Evolutionary conservation across 202 grass and related monocot genomes (phyloP).

Genomic region (Panicum hallii): DNA sequence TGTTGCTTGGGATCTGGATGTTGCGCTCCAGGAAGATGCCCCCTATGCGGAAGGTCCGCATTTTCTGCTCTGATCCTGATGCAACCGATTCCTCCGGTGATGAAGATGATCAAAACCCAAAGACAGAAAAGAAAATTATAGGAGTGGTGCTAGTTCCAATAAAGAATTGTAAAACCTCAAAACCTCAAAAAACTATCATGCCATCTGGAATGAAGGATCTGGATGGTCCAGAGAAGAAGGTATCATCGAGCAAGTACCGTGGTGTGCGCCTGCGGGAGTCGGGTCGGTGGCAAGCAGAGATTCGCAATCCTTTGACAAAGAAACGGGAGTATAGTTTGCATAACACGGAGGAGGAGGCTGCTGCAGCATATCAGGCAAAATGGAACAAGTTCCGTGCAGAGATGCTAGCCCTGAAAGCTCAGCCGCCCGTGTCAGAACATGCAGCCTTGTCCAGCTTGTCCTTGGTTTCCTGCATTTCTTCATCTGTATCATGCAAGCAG

Average conservation of each 20-base stretch:
- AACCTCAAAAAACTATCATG: slow-evolving; percentile 25
- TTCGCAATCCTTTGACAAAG: slow-evolving; percentile 60
- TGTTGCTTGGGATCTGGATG: neutral
- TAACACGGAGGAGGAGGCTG: slow-evolving; percentile 56
- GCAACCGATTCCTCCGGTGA: slow-evolving; percentile 68
- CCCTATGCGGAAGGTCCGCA: slow-evolving; percentile 38
- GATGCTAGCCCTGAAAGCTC: slow-evolving; percentile 42
- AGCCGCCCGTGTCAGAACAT: neutral
- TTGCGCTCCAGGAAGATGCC: slow-evolving; percentile 24
- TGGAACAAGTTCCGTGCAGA: slow-evolving; percentile 17
- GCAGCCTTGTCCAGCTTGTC: slow-evolving; percentile 32
- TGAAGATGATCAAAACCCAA: slow-evolving; percentile 32
- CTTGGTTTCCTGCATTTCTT: slow-evolving; percentile 36
- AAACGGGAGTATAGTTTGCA: slow-evolving; percentile 60
- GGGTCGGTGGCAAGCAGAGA: slow-evolving; percentile 77
- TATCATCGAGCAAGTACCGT: slow-evolving; percentile 59
- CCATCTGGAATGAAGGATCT: slow-evolving; percentile 9
- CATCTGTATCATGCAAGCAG: slow-evolving; percentile 37
- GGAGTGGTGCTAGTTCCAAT: slow-evolving; percentile 14
- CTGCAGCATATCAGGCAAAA: slow-evolving; percentile 49
- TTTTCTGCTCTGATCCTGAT: slow-evolving; percentile 68
- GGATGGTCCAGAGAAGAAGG: slow-evolving; percentile 31
- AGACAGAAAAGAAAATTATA: slow-evolving; percentile 41
- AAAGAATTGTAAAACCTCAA: neutral
- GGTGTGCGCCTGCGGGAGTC: slow-evolving; percentile 62